These are phyloP conservation scores for Trichoderma citrinoviride DNA, from an alignment of 2,329 filamentous ascomycete species.

Conservation along the genomic window DNA sequence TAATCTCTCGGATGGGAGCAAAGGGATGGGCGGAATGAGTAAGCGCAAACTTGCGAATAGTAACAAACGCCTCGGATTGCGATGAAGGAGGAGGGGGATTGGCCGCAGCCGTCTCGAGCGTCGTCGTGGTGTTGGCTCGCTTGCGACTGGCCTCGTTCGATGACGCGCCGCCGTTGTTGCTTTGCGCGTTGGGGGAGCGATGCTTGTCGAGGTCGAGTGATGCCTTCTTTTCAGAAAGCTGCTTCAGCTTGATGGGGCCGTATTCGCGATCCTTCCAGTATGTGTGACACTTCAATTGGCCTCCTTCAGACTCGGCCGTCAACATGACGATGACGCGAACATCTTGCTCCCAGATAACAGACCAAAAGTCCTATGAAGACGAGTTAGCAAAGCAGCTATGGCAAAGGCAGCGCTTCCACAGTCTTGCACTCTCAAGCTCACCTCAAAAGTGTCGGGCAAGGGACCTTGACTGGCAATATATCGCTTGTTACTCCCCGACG, in stretches of 20 bases:
- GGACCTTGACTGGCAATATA: constrained; percentile 97
- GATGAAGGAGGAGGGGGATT: constrained; percentile 28
- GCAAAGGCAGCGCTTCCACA: too few relatives aligned
- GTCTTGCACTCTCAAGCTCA: constrained; percentile 42
- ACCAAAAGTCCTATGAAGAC: constrained; percentile 82
- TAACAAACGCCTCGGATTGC: constrained; percentile 67
- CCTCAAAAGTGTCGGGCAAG: constrained; percentile 85
- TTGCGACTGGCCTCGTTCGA: constrained; percentile 45
- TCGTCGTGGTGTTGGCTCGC: constrained; percentile 55
- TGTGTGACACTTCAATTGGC: constrained; percentile 89
- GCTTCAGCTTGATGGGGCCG: constrained; percentile 71
- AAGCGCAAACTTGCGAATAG: constrained; percentile 82
- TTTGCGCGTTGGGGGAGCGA: constrained; percentile 41
- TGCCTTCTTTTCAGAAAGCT: constrained; percentile 77
- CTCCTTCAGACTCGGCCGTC: constrained; percentile 89
- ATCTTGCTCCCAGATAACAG: constrained; percentile 94
- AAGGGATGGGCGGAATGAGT: constrained; percentile 76
- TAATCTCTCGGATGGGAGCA: constrained; percentile 83
- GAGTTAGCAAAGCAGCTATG: not conserved
- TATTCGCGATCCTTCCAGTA: constrained; percentile 85
- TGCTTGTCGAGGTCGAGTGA: constrained; percentile 67
- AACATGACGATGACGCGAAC: constrained; percentile 94
- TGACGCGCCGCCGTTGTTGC: constrained; percentile 26
- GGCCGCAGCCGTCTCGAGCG: constrained; percentile 37
- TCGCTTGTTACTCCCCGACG: constrained; percentile 77